Evolutionary conservation across 1,139 yeast species (phyloP).

Genomic region (Saccharomyces hybrid): DNA sequence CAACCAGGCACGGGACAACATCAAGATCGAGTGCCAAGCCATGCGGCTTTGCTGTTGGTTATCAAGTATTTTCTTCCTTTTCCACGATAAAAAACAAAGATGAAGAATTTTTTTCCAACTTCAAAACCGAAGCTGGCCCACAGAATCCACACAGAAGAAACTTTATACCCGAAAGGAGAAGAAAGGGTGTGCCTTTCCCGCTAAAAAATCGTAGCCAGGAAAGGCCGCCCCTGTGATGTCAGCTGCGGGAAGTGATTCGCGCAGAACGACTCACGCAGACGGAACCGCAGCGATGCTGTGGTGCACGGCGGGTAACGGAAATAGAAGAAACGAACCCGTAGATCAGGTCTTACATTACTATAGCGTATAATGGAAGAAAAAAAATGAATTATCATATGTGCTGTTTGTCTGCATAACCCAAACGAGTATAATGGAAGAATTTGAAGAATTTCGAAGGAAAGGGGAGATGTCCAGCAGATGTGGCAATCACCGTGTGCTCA

Average conservation of each 20-base stretch:
- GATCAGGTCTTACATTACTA: not conserved
- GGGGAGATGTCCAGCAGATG: not conserved
- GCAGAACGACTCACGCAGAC: not conserved
- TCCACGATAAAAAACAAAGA: not conserved
- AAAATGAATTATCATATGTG: not conserved
- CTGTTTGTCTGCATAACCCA: not conserved
- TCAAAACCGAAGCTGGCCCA: not conserved
- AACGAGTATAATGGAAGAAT: not conserved
- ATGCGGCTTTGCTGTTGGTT: not conserved
- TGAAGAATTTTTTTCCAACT: not conserved
- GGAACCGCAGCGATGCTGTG: not conserved
- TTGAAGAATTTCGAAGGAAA: too few species aligned
- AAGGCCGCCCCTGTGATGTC: not conserved
- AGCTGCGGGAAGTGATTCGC: not conserved
- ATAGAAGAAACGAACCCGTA: not conserved
- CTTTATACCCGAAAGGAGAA: not conserved
- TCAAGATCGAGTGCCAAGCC: not conserved
- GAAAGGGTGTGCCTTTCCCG: not conserved
- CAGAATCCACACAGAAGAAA: not conserved
- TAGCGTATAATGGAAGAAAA: not conserved
- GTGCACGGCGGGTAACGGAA: not conserved
- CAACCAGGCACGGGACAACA: constrained; percentile 1
- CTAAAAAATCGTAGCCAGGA: not conserved
- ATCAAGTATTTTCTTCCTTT: not conserved
- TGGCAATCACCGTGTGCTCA: constrained; percentile 9